Evolutionary conservation across 352 stramenopile species (phyloP).

Genomic region (Phytophthora hibernalis): DNA sequence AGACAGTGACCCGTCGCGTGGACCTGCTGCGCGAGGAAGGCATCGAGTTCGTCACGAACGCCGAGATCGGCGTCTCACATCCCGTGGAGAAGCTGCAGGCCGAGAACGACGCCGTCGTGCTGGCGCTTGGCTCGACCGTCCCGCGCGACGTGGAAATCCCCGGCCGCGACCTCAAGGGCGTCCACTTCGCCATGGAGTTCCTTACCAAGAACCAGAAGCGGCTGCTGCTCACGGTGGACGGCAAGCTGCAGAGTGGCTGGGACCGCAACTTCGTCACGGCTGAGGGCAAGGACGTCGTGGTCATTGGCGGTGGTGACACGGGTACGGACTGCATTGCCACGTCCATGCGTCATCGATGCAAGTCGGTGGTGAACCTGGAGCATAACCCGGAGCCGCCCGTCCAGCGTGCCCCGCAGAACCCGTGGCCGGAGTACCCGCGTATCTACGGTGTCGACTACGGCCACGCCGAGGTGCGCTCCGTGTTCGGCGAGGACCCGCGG

Average conservation of each 20-base stretch:
- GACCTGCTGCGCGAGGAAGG: slow-evolving; percentile 95
- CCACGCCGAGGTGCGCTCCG: slow-evolving; percentile 93
- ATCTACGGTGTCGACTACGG: slow-evolving; percentile 98
- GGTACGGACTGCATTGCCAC: slow-evolving; percentile 99
- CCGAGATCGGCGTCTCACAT: slow-evolving; percentile 92
- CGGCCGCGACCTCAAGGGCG: slow-evolving; percentile 92
- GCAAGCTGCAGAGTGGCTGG: slow-evolving; percentile 96
- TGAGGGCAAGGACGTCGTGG: slow-evolving; percentile 97
- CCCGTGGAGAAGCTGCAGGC: slow-evolving; percentile 75
- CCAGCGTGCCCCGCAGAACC: slow-evolving; percentile 93
- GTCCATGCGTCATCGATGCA: slow-evolving; percentile 97
- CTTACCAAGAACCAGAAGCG: slow-evolving; percentile 98
- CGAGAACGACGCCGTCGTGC: slow-evolving; percentile 93
- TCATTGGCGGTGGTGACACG: slow-evolving; percentile 97
- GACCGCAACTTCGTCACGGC: slow-evolving; percentile 95
- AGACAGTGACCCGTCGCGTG: slow-evolving; percentile 95
- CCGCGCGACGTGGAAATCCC: slow-evolving; percentile 93
- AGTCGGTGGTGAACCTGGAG: slow-evolving; percentile 97
- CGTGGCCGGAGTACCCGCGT: slow-evolving; percentile 98
- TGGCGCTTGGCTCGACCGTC: slow-evolving; percentile 95
- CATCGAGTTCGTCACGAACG: slow-evolving; percentile 97
- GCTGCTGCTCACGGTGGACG: slow-evolving; percentile 94
- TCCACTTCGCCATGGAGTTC: slow-evolving; percentile 98
- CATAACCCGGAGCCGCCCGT: slow-evolving; percentile 93
- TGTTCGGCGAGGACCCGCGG: slow-evolving; percentile 94